Percentiles rank a stretch among this genome's conserved stretches.
Conservation (phyloP, 352 stramenopile genomes). For the Phytophthora fragariae region DNA sequence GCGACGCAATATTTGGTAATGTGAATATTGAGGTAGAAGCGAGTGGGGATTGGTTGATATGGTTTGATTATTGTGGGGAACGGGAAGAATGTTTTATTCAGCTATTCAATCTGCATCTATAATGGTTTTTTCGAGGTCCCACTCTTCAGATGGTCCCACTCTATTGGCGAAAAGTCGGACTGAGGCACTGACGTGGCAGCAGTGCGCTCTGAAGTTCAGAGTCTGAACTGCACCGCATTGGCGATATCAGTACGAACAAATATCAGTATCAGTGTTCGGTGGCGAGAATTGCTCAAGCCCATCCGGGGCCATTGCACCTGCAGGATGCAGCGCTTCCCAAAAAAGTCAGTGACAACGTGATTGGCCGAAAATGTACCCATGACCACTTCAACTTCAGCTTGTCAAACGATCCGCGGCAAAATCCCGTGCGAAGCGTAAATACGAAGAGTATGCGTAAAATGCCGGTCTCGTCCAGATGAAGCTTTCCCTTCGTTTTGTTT, state of each 20-base stretch:
- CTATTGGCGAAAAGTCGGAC: slow-evolving; percentile 3
- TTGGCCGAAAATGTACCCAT: slow-evolving; percentile 8
- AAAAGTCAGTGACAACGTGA: not conserved
- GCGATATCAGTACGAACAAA: not conserved
- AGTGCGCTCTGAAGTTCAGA: not conserved
- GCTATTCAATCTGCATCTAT: slow-evolving; percentile 1
- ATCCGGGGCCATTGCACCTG: too few species aligned
- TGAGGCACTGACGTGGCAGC: not conserved
- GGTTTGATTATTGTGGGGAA: not conserved
- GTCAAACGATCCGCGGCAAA: not conserved
- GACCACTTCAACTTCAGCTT: slow-evolving; percentile 8
- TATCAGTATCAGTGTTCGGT: not conserved
- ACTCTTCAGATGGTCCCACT: not conserved
- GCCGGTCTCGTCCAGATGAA: not conserved
- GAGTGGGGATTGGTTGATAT: not conserved
- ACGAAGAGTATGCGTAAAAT: not conserved
- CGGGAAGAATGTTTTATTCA: not conserved
- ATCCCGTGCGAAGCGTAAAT: not conserved
- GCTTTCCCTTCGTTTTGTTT: too few species aligned
- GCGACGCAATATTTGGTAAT: not conserved
- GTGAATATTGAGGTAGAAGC: not conserved
- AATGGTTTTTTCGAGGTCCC: not conserved
- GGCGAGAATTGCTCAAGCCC: not conserved
- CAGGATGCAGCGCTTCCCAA: not conserved
- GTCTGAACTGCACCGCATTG: not conserved